Evolutionary conservation across 2,329 filamentous ascomycete species (phyloP).

Genomic region (Myriosclerotinia curreyana): DNA sequence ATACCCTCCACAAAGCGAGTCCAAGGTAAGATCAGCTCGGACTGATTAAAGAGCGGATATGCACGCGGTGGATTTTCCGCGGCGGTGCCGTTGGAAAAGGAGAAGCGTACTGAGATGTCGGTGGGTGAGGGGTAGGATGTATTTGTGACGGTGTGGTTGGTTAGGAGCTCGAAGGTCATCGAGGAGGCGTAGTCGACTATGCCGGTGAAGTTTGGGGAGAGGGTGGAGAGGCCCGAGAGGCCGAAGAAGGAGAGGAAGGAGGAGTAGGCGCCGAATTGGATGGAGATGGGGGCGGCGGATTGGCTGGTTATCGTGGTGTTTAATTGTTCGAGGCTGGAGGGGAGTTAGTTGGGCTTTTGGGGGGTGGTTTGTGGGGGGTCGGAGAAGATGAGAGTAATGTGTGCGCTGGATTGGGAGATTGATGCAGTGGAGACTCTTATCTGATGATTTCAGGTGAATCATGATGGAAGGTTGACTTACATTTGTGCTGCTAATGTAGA

Average conservation of each 20-base stretch:
- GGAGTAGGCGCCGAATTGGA: slow-evolving; percentile 61
- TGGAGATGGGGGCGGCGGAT: slow-evolving; percentile 47
- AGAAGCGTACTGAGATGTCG: slow-evolving; percentile 58
- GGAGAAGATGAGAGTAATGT: neutral
- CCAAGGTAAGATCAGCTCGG: slow-evolving; percentile 60
- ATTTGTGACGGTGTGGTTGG: slow-evolving; percentile 47
- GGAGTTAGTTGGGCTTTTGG: neutral
- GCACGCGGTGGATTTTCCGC: slow-evolving; percentile 42
- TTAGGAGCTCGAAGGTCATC: slow-evolving; percentile 74
- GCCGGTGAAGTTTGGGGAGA: slow-evolving; percentile 64
- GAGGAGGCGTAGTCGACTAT: slow-evolving; percentile 80
- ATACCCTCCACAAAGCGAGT: slow-evolving; percentile 62
- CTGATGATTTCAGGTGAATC: neutral
- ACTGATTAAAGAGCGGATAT: slow-evolving; percentile 60
- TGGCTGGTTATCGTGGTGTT: slow-evolving; percentile 49
- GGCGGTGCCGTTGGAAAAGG: slow-evolving; percentile 59
- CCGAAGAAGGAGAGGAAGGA: slow-evolving; percentile 64
- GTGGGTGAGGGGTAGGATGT: slow-evolving; percentile 48
- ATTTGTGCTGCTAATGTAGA: slow-evolving; percentile 56
- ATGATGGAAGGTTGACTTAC: slow-evolving; percentile 21
- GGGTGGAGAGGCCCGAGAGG: slow-evolving; percentile 50
- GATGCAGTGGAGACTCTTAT: slow-evolving; percentile 10
- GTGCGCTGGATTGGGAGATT: neutral
- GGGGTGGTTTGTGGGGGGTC: neutral
- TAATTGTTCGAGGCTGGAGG: slow-evolving; percentile 46